phyloP scores from a whole-genome alignment of 2,329 filamentous ascomycete species.

The Colletotrichum paranaense region DNA sequence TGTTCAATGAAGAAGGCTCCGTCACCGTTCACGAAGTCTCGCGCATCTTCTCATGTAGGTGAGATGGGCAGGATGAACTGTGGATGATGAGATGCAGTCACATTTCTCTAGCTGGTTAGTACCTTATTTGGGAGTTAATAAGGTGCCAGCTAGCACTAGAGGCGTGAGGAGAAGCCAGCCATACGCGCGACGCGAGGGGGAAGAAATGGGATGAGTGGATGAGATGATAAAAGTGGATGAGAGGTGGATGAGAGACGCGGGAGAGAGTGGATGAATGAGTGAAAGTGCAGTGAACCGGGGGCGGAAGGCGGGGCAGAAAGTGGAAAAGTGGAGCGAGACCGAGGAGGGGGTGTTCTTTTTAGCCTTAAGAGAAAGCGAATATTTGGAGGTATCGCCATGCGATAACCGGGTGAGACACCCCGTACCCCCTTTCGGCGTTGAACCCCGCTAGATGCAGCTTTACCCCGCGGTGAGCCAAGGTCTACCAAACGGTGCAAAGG shows the following conservation, averaged over 20 bases:
- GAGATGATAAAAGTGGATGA: background rate
- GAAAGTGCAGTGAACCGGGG: slow-evolving; percentile 10
- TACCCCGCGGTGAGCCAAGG: background rate
- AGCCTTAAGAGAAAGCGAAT: slow-evolving; percentile 14
- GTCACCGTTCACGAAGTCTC: background rate
- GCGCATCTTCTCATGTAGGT: slow-evolving; percentile 25
- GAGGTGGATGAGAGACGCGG: background rate
- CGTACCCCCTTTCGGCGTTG: background rate
- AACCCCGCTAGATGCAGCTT: background rate
- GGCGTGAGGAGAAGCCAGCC: background rate
- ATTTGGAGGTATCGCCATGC: background rate
- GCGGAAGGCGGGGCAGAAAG: slow-evolving; percentile 3
- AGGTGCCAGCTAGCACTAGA: background rate
- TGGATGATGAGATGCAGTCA: slow-evolving; percentile 22
- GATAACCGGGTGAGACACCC: background rate
- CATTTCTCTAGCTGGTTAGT: slow-evolving; percentile 13
- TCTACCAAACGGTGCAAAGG: background rate
- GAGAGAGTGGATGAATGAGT: slow-evolving; percentile 12
- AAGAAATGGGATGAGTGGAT: slow-evolving; percentile 5
- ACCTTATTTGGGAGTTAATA: background rate
- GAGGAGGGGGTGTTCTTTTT: background rate
- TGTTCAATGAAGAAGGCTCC: background rate
- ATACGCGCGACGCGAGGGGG: background rate
- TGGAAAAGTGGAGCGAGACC: background rate
- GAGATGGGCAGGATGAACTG: slow-evolving; percentile 18